phyloP scores from a whole-genome alignment of 805 yeast genomes.

The Hanseniaspora vineae region DNA sequence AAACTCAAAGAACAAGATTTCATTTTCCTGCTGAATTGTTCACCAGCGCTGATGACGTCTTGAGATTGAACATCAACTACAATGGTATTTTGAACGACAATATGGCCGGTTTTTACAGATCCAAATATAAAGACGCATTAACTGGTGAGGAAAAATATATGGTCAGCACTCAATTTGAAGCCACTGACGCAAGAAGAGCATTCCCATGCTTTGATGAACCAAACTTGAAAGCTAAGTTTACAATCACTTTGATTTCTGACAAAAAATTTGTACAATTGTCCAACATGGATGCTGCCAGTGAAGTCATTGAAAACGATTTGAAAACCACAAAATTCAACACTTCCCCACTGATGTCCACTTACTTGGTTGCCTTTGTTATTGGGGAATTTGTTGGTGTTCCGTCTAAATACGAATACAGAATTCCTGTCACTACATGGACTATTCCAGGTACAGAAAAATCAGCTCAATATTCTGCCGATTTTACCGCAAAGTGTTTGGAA shows the following conservation, averaged over 20 bases:
- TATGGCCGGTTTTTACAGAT: conserved; percentile 76
- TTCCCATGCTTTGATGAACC: conserved; percentile 86
- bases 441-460: conserved; percentile 64
- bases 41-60: conserved; percentile 23
- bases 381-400: conserved; percentile 43
- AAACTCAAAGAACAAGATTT: conserved; percentile 53
- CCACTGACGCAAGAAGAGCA: conserved; percentile 77
- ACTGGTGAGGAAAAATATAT: conserved; percentile 55
- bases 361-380: conserved; percentile 69
- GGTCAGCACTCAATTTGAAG: conserved; percentile 79
- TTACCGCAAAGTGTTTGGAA: conserved; percentile 61
- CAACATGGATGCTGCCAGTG: conserved; percentile 52
- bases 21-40: conserved; percentile 31
- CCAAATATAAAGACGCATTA: conserved; percentile 41
- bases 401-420: conserved; percentile 44
- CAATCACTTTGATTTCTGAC: conserved; percentile 46
- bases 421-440: conserved; percentile 71
- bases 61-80: conserved; percentile 37
- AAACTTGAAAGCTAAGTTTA: conserved; percentile 61
- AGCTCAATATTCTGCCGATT: conserved; percentile 61
- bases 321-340: conserved; percentile 52
- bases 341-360: conserved; percentile 80
- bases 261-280: conserved; percentile 46
- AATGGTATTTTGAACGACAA: conserved; percentile 58
- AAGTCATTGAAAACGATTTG: conserved; percentile 24